Conservation (phyloP, 768 basidiomycete genomes). For the Hebeloma cylindrosporum region DNA sequence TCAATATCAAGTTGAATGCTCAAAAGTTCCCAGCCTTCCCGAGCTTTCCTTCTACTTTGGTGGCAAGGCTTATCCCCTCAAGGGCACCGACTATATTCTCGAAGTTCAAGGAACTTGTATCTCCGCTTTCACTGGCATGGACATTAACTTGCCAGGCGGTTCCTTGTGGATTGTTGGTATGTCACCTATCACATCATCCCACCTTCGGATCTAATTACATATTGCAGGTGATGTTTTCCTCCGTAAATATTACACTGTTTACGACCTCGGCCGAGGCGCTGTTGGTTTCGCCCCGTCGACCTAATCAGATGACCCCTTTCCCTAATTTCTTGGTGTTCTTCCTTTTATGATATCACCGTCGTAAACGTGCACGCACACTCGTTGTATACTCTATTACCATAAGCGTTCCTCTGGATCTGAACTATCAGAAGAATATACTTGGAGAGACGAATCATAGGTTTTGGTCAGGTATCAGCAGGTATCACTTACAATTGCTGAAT, state of each 20-base stretch:
- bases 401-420: too few species aligned
- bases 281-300: constrained; percentile 73
- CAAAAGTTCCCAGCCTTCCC: constrained; percentile 80
- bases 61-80: constrained; percentile 76
- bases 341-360: too few species aligned
- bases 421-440: too few species aligned
- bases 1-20: constrained; percentile 89
- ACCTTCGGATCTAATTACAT: background rate
- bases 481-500: too few species aligned
- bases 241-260: constrained; percentile 90
- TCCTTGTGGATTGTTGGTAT: constrained; percentile 89
- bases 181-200: constrained; percentile 17
- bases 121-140: constrained; percentile 88
- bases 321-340: too few species aligned
- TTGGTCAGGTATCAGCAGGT: too few species aligned
- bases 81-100: constrained; percentile 86
- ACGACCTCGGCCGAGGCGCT: constrained; percentile 73
- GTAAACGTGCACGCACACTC: too few species aligned
- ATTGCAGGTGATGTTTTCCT: constrained; percentile 81
- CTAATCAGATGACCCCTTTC: too few species aligned
- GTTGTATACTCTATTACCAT: too few species aligned
- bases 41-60: constrained; percentile 82
- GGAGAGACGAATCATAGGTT: too few species aligned
- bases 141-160: constrained; percentile 80
- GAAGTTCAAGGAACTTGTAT: constrained; percentile 92